These are phyloP conservation scores for Penicillium oxalicum DNA, from an alignment of 2,329 filamentous ascomycete species.

Conservation along the genomic window DNA sequence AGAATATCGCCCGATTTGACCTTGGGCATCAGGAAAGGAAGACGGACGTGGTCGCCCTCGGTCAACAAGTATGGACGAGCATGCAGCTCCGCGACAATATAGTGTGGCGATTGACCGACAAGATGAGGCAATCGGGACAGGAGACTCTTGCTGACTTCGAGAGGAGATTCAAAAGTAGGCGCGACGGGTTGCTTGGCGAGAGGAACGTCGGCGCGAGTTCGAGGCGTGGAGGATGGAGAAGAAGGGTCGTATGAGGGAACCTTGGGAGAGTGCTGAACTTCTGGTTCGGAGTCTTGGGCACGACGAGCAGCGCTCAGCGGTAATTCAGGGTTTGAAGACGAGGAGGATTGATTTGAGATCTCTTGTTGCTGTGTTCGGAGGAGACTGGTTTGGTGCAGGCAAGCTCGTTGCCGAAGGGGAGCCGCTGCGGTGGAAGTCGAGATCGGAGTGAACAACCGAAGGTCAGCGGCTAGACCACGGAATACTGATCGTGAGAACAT, in stretches of 20 bases:
- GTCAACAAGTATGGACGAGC: conserved; percentile 47
- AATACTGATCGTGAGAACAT: conserved; percentile 38
- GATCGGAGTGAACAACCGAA: conserved; percentile 21
- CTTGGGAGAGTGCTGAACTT: conserved; percentile 7
- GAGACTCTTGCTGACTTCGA: conserved; percentile 39
- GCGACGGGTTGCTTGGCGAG: conserved; percentile 31
- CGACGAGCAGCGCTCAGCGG: conserved; percentile 23
- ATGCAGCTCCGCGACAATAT: conserved; percentile 45
- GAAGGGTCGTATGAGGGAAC: conserved; percentile 8
- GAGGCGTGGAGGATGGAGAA: conserved; percentile 12
- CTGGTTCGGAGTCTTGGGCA: conserved; percentile 21
- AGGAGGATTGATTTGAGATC: conserved; percentile 27
- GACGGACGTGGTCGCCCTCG: conserved; percentile 65
- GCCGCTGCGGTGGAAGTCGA: conserved; percentile 18
- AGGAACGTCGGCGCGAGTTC: conserved; percentile 23
- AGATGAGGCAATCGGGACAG: conserved; percentile 42
- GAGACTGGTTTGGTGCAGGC: conserved; percentile 37
- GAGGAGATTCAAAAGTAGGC: conserved; percentile 33
- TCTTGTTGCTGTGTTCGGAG: conserved; percentile 18
- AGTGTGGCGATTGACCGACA: conserved; percentile 41
- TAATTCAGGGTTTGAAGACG: conserved; percentile 25
- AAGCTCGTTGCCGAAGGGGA: conserved; percentile 34
- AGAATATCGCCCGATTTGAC: conserved; percentile 77
- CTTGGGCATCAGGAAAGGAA: conserved; percentile 72
- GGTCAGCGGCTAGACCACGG: conserved; percentile 24